Base-by-base conservation (phyloP, 2,329 filamentous ascomycete genomes). In the Helicocarpus griseus region DNA sequence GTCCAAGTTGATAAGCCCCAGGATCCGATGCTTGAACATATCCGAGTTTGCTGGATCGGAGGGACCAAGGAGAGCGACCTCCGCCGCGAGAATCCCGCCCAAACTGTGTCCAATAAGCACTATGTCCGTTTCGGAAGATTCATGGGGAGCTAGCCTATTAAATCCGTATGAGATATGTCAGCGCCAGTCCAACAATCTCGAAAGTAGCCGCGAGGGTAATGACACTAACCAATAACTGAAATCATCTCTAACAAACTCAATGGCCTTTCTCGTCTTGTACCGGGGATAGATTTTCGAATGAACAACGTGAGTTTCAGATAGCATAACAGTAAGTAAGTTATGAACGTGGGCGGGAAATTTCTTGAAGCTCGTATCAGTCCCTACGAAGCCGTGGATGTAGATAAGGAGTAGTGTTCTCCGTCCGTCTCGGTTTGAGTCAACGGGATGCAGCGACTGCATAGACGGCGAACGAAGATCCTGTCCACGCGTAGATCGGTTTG, bases 351-450 rank as follows among this genome's bases (percentile, higher is more conserved):
- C 86, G 0, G 90, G 90, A 60, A 96, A 95, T 41, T 85, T 87
- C 55, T 83, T 80, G 64, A 96, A 96, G 53, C 87, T 94, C 29
- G 86, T 85, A 66, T 93, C 87, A 54, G 87, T 85, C 48, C 90
- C 89, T 77, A 93, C 85, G 70, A 94, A 95, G 54, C 90, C 89
- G 71, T 95, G 90, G 51, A 95, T 82, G 65, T 89, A 95, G 49
- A 95, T 74, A 21, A 95, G 65, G 1, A 96, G 76, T 22, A 96
- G 74, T 24, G 75, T 77, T 47, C 81, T 56, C 29, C 55, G 61
- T 26, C 60, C 60, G 9, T 48, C 50, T 39, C 26, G 43, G 26
- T 62, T 57, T 22, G 65, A 67, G 31, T 61, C 56, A 59, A 49
- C 64, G 58, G 53, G 56, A 57, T 45, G 60, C 60, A 54, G 63